Evolutionary conservation across 257 asterid species (phyloP).

Genomic region (Capsicum rhomboideum): DNA sequence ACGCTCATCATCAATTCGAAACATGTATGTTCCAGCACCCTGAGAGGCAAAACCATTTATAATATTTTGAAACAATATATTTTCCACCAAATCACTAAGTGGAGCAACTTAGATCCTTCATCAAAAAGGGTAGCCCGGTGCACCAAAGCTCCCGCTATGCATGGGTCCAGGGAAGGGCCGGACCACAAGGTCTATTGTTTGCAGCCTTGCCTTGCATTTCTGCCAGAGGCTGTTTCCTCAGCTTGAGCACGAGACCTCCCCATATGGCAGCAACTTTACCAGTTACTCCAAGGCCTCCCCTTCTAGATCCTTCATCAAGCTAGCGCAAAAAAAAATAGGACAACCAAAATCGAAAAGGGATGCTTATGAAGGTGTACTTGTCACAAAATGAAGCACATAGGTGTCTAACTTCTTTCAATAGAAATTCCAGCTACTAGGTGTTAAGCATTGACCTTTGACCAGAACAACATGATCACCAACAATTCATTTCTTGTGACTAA

Average conservation of each 20-base stretch:
- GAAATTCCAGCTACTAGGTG: background rate
- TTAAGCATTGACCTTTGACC: background rate
- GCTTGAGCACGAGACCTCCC: too few species aligned
- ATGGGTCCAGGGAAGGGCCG: too few species aligned
- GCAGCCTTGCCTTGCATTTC: too few species aligned
- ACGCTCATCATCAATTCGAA: conserved; percentile 78
- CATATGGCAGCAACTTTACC: too few species aligned
- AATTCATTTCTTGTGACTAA: background rate
- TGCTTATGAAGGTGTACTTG: background rate
- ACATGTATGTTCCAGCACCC: conserved; percentile 99
- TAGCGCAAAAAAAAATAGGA: conserved; percentile 3
- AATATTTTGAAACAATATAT: background rate
- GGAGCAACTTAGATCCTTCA: background rate
- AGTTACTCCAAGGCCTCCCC: background rate
- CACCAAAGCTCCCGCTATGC: too few species aligned
- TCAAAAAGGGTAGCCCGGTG: background rate
- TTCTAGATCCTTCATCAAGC: background rate
- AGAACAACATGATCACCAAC: background rate
- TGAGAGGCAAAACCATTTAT: conserved; percentile 19
- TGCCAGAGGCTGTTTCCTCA: too few species aligned
- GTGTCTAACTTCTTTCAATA: background rate
- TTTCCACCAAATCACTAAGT: background rate
- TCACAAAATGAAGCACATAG: background rate
- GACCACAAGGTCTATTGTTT: too few species aligned
- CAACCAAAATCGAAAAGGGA: background rate